Conservation (phyloP, 768 basidiomycete genomes). For the Lactarius sanguifluus region DNA sequence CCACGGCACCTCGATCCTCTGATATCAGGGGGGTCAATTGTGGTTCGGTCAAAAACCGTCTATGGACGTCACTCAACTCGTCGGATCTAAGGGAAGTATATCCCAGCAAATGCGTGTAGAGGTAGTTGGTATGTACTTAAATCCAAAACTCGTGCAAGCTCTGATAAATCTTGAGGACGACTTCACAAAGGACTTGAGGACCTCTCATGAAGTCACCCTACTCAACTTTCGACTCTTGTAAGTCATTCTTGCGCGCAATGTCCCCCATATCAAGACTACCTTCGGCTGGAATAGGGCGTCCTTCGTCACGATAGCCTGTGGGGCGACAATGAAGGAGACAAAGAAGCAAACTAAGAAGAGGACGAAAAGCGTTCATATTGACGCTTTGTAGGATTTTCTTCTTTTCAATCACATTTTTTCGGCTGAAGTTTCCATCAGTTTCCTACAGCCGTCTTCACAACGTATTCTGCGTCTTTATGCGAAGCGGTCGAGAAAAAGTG, state of each 20-base stretch:
- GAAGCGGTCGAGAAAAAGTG: neutral
- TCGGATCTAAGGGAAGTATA: neutral
- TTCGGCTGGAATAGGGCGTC: neutral
- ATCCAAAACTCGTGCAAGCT: neutral
- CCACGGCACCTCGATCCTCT: too few relatives aligned
- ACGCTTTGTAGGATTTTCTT: neutral
- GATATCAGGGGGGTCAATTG: too few relatives aligned
- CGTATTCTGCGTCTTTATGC: neutral
- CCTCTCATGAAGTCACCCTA: too few relatives aligned
- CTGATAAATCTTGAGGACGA: too few relatives aligned
- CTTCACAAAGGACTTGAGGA: too few relatives aligned
- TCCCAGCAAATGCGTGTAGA: neutral
- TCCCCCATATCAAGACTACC: neutral
- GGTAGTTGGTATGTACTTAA: neutral
- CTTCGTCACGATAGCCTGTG: neutral
- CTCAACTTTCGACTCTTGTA: too few relatives aligned
- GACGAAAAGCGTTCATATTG: neutral
- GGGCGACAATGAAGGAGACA: neutral
- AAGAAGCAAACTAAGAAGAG: neutral
- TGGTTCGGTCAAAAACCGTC: neutral
- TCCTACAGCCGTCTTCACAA: neutral
- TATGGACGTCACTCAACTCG: neutral
- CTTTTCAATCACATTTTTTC: neutral
- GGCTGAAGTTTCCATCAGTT: neutral
- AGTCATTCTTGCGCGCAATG: neutral